Base-by-base conservation (phyloP, 2,329 filamentous ascomycete species). In the Gyromitra esculenta region DNA sequence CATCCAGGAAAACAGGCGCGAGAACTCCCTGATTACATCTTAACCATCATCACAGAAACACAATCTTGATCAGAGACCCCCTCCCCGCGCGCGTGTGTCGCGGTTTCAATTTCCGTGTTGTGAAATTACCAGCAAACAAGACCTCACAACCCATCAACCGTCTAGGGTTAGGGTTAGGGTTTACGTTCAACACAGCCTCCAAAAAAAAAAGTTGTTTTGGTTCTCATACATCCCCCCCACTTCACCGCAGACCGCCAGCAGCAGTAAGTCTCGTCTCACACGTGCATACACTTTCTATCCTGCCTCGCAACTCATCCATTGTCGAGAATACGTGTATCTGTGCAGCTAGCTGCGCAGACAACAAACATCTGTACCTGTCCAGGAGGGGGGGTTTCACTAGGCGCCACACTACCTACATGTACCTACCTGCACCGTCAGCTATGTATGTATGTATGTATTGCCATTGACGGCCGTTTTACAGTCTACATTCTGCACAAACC, bases 61-160 rank as follows among this genome's bases (percentile, higher is more conserved):
- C 21, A 56, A 56, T 31, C 25, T 31, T 31, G 25, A 31, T 3
- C 25, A 31, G 25, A 31, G 25, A 31, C 25, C 18, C 18, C 18
- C 18, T 1, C 18, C n/a, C n/a, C n/a, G n/a, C 25, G 25, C 25
- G 25, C 25, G 25, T 3, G 25, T 31, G 25, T 31, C 25, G 25
- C 25, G 25, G 25, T 31, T 21, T 60, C 37, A 60, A 60, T 60
- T 9, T 60, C 57, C 57, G 57, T 31, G 57, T 43, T 31, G 25
- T 31, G 25, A 60, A 37, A 60, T 60, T 60, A 25, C 13, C n/a
- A 21, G 18, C 1, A 21, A 21, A 21, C 18, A 21, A 21, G 18
- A 21, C 18, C 18, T 21, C 18, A 21, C 1, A 21, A 21, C 18
- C 18, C 18, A 21, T 21, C 18, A 21, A 21, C 18, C 18, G 18